Evolutionary conservation across 1,284 basidiomycete genomes (phyloP).

Genomic region (Pseudozyma sp.): DNA sequence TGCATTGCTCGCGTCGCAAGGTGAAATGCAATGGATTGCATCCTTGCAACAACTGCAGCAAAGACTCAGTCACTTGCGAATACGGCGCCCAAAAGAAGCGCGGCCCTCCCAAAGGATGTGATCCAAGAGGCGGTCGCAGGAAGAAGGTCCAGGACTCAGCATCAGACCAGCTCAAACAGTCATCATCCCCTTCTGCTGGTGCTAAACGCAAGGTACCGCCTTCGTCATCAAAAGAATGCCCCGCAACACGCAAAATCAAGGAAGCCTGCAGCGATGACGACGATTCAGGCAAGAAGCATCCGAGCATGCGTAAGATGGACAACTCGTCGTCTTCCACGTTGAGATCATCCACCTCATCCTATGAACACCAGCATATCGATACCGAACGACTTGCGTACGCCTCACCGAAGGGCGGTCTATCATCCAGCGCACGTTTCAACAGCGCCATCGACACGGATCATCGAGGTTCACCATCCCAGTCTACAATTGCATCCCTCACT

Average conservation of each 20-base stretch:
- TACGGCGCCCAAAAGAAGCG: constrained; percentile 48
- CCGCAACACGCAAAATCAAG: constrained; percentile 1
- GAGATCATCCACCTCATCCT: too few species aligned
- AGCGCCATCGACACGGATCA: not conserved
- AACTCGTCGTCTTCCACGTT: too few species aligned
- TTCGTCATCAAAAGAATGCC: not conserved
- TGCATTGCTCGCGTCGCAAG: constrained; percentile 48
- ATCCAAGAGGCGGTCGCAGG: constrained; percentile 42
- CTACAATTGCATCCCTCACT: constrained; percentile 9
- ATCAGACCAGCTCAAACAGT: not conserved
- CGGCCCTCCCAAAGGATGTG: constrained; percentile 48
- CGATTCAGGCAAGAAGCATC: too few species aligned
- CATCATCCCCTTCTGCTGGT: not conserved
- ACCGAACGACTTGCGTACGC: too few species aligned
- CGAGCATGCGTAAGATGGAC: too few species aligned
- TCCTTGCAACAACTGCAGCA: constrained; percentile 46
- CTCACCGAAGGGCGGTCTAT: too few species aligned
- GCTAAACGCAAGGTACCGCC: constrained; percentile 9
- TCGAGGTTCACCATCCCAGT: constrained; percentile 6
- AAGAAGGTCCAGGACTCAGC: constrained; percentile 21
- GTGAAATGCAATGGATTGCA: constrained; percentile 48
- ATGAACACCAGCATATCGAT: too few species aligned
- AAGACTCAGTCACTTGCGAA: constrained; percentile 28
- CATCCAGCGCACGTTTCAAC: too few species aligned
- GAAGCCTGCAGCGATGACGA: too few species aligned